A percentile compares a stretch with the other conserved stretches of the same genome.
phyloP scores from a whole-genome alignment of 2,329 filamentous ascomycete species.

The Dactylellina parvicollis region DNA sequence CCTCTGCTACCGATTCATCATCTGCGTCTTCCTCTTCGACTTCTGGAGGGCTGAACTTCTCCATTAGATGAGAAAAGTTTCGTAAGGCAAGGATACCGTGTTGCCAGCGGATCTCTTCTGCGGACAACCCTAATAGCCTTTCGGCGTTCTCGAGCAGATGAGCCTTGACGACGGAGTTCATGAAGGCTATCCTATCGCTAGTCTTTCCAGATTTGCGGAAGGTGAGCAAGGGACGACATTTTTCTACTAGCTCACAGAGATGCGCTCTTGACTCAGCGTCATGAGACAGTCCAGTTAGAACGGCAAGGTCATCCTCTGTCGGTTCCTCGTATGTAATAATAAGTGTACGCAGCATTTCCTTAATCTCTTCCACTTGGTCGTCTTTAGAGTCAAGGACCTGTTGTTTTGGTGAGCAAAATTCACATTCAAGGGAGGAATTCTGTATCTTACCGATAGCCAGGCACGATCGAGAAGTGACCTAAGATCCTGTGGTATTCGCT shows the following conservation, averaged over 20 bases:
- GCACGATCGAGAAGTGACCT: conserved; percentile 61
- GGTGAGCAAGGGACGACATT: conserved; percentile 61
- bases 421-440: neutral
- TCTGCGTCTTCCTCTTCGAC: neutral
- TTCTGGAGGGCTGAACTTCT: conserved; percentile 57
- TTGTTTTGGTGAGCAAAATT: neutral
- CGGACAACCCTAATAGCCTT: conserved; percentile 60
- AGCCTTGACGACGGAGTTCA: conserved; percentile 61
- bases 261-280: conserved; percentile 60
- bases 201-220: conserved; percentile 55
- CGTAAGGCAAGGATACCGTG: conserved; percentile 63
- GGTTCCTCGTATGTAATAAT: conserved; percentile 63
- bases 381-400: conserved; percentile 60
- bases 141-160: conserved; percentile 62
- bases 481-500: conserved; percentile 62
- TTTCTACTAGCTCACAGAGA: conserved; percentile 60
- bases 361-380: conserved; percentile 61
- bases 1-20: neutral
- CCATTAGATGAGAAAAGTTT: conserved; percentile 61
- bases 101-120: conserved; percentile 62
- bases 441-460: conserved; percentile 58
- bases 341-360: conserved; percentile 63
- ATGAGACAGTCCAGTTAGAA: conserved; percentile 61
- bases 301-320: conserved; percentile 61
- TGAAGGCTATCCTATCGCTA: conserved; percentile 59